Evolutionary conservation across 176 grass and related monocot genomes (phyloP), one percentile per base, ranked within the genome.

Genomic region (Oryza glaberrima): DNA sequence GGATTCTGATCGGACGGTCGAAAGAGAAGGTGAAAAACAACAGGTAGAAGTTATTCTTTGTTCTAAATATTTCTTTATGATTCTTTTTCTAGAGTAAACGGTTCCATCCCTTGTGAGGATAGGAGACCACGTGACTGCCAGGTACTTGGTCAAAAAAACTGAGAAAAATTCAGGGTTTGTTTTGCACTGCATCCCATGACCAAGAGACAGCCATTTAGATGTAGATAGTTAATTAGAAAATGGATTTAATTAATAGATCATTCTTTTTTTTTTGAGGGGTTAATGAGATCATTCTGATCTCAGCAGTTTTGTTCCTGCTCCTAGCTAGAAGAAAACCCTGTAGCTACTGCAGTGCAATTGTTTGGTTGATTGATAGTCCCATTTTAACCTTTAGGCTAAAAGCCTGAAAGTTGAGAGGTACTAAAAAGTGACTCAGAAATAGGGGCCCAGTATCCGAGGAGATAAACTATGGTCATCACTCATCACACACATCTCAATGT

Each of bases 371-470:
- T 90, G 46, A 38, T 70, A n/a, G 58, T 17, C 17, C 16, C 45
- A 73, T 56, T 87, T 80, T 83, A 2, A 35, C 68, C 69, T 66
- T 86, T 86, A 32, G 35, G 51, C 73, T 73, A 72, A 86, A 86
- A 67, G 78, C 41, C 78, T 73, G 65, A 86, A 86, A 67, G 78
- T 51, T 26, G 46, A 6, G 34, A 38, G 35, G 44, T 9, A 34
- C 40, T 41, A 41, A 77, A 86, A 90, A 82, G 88, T 36, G 58
- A 82, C 36, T 26, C 14, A 36, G 19, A 73, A 77, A 68, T 47
- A 56, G 63, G 73, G 45, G 49, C 23, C 3, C 13, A 86, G 88
- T 14, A 90, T 90, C 88, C 88, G 86, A 90, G 73, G 72, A 73
- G 66, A 54, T 34, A 73, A 72, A 19, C 26, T 7, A 16, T 52